Conservation (phyloP, 768 basidiomycete genomes). For the Lentinula sp. region DNA sequence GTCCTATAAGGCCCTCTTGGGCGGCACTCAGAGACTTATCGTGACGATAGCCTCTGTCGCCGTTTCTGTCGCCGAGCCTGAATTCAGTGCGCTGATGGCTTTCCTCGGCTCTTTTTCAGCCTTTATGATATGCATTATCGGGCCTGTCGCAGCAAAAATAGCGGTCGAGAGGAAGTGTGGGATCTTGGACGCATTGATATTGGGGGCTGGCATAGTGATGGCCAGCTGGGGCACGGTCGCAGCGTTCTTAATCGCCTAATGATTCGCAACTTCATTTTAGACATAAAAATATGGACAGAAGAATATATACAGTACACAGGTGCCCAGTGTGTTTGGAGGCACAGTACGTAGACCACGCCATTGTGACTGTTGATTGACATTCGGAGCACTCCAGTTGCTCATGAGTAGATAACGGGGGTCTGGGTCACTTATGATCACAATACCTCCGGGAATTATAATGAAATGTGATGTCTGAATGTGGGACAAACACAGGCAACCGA, state of each 20-base stretch:
- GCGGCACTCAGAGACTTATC: conserved; percentile 48
- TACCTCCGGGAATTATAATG: too few relatives aligned
- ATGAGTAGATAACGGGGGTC: too few relatives aligned
- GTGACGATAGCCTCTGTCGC: conserved; percentile 56
- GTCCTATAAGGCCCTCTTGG: conserved; percentile 33
- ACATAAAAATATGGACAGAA: not conserved
- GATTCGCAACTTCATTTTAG: not conserved
- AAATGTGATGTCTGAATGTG: too few relatives aligned
- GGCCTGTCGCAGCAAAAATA: conserved; percentile 70
- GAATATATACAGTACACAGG: not conserved
- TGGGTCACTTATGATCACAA: too few relatives aligned
- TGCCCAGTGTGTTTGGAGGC: too few relatives aligned
- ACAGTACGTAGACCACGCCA: too few relatives aligned
- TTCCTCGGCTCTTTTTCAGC: conserved; percentile 90
- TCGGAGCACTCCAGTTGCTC: too few relatives aligned
- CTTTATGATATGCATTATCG: conserved; percentile 67
- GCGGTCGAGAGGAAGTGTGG: conserved; percentile 44
- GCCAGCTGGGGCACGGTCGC: conserved; percentile 73
- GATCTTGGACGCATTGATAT: conserved; percentile 46
- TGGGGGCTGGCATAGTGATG: conserved; percentile 54
- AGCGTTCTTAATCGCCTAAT: conserved; percentile 41
- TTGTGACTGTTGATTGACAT: too few relatives aligned
- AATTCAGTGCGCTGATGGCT: conserved; percentile 81
- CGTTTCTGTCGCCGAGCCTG: conserved; percentile 71
- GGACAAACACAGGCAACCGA: too few relatives aligned